These are phyloP conservation scores for Trypanosoma mega DNA, from an alignment of 208 protist genomes.

Conservation along the genomic window DNA sequence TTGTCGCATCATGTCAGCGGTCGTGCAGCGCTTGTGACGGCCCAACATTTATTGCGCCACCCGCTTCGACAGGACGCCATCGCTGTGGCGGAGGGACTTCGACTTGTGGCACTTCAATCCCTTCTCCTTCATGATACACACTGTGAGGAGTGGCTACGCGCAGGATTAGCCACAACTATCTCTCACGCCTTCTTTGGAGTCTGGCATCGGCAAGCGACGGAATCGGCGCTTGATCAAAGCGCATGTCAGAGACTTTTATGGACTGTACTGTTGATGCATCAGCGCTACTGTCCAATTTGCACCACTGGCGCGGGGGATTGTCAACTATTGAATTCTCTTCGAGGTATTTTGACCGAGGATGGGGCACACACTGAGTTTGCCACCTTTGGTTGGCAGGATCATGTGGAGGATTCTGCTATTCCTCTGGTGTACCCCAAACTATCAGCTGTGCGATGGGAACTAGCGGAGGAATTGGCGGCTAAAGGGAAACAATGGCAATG, in stretches of 20 bases:
- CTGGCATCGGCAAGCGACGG: conserved; percentile 29
- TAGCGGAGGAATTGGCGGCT: conserved; percentile 45
- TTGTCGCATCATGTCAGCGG: conserved; percentile 25
- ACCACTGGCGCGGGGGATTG: neutral
- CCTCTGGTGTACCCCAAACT: neutral
- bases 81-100: conserved; percentile 63
- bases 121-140: conserved; percentile 34
- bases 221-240: conserved; percentile 1
- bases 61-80: conserved; percentile 41
- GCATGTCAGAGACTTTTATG: conserved; percentile 15
- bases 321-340: conserved; percentile 21
- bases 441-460: conserved; percentile 28
- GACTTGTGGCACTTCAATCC: conserved; percentile 52
- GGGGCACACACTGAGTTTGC: conserved; percentile 25
- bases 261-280: conserved; percentile 25
- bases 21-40: conserved; percentile 40
- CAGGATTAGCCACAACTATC: conserved; percentile 4
- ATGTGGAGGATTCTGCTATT: neutral
- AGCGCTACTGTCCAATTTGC: conserved; percentile 19
- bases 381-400: conserved; percentile 17
- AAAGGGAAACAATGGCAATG: conserved; percentile 44
- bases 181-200: conserved; percentile 45
- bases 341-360: conserved; percentile 25
- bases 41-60: conserved; percentile 46
- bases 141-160: conserved; percentile 16